These are phyloP conservation scores for Lactarius akahatsu DNA, from an alignment of 768 basidiomycete genomes.

Conservation along the genomic window DNA sequence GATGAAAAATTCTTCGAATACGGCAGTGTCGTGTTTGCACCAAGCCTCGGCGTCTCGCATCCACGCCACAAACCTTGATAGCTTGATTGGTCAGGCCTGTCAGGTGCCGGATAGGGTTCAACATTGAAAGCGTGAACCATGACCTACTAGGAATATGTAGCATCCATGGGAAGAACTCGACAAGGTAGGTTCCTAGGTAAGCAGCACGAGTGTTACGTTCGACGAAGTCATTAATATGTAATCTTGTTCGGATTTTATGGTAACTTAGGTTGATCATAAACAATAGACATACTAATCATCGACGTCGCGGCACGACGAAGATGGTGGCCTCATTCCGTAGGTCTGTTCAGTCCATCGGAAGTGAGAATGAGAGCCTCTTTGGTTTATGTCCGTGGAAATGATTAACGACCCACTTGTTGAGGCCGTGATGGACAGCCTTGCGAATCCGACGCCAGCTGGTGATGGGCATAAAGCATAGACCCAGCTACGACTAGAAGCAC, in stretches of 20 bases:
- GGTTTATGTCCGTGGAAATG: neutral
- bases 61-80: conserved; percentile 18
- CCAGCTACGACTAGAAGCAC: neutral
- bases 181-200: conserved; percentile 13
- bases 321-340: conserved; percentile 4
- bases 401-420: neutral
- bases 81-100: too few relatives aligned
- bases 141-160: conserved; percentile 12
- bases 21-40: conserved; percentile 4
- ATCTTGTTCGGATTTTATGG: neutral
- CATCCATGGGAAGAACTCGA: conserved; percentile 21
- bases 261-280: conserved; percentile 12
- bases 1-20: conserved; percentile 10
- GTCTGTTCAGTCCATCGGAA: neutral
- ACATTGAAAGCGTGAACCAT: neutral
- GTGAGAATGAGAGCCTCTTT: conserved; percentile 2
- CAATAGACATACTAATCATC: neutral
- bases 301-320: conserved; percentile 4
- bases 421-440: conserved; percentile 1
- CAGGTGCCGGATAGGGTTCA: neutral
- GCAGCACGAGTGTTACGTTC: conserved; percentile 1
- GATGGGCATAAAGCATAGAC: too few relatives aligned
- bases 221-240: neutral
- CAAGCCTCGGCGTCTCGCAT: conserved; percentile 12
- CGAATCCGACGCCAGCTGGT: conserved; percentile 16